Evolutionary conservation across 2,329 filamentous ascomycete genomes (phyloP), one percentile per base, ranked within the genome.

Genomic region (Penicillium palitans): DNA sequence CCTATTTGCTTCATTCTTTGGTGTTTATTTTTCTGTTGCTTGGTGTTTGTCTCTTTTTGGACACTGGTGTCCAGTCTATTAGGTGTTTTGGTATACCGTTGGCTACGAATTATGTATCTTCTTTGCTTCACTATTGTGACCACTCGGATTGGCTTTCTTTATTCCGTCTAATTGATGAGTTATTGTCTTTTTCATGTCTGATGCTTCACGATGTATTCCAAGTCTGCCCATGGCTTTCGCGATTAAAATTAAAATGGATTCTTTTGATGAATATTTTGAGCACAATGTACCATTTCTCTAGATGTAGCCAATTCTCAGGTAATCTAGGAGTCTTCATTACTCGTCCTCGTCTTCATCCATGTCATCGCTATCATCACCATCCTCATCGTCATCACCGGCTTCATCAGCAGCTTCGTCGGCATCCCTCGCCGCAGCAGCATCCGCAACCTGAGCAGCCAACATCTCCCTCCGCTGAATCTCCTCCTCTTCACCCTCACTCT

Each of bases 401-500:
- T 65, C 64, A 2, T 66, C 66, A 17, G 60, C 65, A 1, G 64
- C 67, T 29, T 72, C 68, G n/a, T 66, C 67, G 4, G 63, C 66
- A 19, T 65, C 65, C 40, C 60, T 61, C 33, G 63, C 66, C 35
- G 60, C 66, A 33, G 63, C 62, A n/a, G 70, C 70, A 15, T 66
- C 70, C 17, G 64, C 69, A 46, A 65, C 67, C 46, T 65, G 61
- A n/a, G 66, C 69, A 35, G 70, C 70, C 49, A 68, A 41, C 52
- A 73, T 68, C 57, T 73, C 72, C 29, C 61, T 65, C 35, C 71
- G 63, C 58, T 74, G 68, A 52, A 69, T 67, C 47, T 64, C 71
- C 49, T 72, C 72, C 49, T 73, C 71, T 35, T 74, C 69, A 0
- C 71, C 69, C 37, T 74, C 68, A 61, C 66, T 68, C 50, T 68